phyloP scores from a whole-genome alignment of 2,329 filamentous ascomycete genomes.

The Cryphonectria japonica region DNA sequence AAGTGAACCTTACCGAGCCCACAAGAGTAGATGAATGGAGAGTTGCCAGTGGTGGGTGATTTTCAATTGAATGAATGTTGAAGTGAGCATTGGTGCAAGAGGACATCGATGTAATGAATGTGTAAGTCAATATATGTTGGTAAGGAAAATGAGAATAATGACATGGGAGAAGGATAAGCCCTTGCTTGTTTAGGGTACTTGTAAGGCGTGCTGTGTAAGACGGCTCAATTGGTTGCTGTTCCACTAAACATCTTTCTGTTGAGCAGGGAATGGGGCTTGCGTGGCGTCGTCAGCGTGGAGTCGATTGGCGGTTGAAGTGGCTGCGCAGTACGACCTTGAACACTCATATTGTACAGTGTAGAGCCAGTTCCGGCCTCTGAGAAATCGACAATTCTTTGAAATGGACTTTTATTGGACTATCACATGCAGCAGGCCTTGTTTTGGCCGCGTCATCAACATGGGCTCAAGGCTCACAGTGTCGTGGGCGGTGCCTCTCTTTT shows the following conservation, averaged over 20 bases:
- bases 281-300: neutral
- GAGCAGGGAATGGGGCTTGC: neutral
- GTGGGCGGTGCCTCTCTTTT: neutral
- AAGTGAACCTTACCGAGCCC: neutral
- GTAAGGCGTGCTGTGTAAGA: neutral
- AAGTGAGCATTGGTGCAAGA: neutral
- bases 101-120: neutral
- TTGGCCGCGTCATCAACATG: neutral
- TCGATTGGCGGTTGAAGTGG: neutral
- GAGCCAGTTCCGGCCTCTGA: neutral
- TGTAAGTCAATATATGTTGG: neutral
- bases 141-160: neutral
- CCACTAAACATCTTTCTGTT: neutral
- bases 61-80: neutral
- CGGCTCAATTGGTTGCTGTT: neutral
- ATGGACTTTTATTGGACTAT: neutral
- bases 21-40: neutral
- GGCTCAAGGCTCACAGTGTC: neutral
- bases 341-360: too few relatives aligned
- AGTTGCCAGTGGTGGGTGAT: neutral
- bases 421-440: neutral
- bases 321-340: too few relatives aligned
- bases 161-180: too few relatives aligned
- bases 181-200: too few relatives aligned
- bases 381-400: neutral